These are phyloP conservation scores for Inga oerstediana DNA, from an alignment of 306 rosid genomes.

Conservation along the genomic window DNA sequence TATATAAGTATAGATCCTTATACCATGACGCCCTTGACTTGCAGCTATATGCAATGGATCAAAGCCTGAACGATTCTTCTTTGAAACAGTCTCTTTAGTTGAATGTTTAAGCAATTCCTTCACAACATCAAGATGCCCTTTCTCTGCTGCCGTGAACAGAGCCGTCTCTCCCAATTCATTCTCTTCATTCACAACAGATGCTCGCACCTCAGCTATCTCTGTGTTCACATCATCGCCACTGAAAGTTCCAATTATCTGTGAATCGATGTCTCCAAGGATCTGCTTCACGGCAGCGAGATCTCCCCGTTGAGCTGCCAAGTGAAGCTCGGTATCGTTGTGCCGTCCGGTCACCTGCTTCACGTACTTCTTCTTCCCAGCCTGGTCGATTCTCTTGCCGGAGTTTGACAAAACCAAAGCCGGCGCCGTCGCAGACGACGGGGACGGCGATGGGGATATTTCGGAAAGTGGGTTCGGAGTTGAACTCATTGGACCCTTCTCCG, in stretches of 20 bases:
- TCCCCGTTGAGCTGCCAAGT: constrained; percentile 92
- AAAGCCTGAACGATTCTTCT: constrained; percentile 70
- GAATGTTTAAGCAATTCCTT: constrained; percentile 82
- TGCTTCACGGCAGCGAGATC: constrained; percentile 88
- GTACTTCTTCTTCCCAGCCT: constrained; percentile 94
- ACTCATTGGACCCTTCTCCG: constrained; percentile 45
- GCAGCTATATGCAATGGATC: constrained; percentile 96
- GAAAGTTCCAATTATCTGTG: constrained; percentile 70
- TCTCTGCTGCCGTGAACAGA: constrained; percentile 85
- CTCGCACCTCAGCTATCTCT: constrained; percentile 92
- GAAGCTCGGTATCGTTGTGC: constrained; percentile 95
- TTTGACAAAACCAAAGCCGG: constrained; percentile 93
- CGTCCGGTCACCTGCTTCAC: constrained; percentile 99
- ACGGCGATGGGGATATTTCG: constrained; percentile 64
- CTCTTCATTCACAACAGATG: constrained; percentile 81
- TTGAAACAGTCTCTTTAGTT: constrained; percentile 53
- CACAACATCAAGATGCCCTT: constrained; percentile 81
- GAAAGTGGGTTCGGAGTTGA: constrained; percentile 45
- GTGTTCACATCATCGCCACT: constrained; percentile 64
- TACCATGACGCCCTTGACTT: constrained; percentile 86
- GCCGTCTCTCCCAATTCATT: constrained; percentile 92
- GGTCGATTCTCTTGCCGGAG: constrained; percentile 95
- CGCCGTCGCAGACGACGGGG: constrained; percentile 83
- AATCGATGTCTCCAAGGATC: constrained; percentile 75
- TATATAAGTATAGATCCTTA: neutral